These are phyloP conservation scores for Cytospora schulzeri DNA, from an alignment of 2,329 filamentous ascomycete species.

Conservation along the genomic window DNA sequence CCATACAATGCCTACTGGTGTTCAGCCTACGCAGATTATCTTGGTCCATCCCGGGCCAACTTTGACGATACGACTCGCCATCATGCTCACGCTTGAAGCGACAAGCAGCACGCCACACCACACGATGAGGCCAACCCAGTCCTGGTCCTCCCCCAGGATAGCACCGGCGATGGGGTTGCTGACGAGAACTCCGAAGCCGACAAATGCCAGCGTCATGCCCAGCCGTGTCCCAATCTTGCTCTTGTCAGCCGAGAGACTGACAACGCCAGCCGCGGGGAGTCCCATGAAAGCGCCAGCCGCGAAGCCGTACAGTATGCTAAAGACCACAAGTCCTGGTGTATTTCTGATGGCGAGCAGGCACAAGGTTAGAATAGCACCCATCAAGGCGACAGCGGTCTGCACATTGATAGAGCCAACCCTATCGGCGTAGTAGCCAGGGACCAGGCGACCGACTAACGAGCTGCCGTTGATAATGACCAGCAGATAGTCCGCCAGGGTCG, in stretches of 20 bases:
- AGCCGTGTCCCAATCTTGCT: conserved; percentile 42
- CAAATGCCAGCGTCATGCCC: conserved; percentile 42
- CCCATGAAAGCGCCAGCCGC: conserved; percentile 47
- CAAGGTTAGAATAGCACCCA: conserved; percentile 41
- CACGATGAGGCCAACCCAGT: conserved; percentile 11
- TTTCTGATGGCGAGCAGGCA: conserved; percentile 42
- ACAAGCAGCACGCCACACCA: conserved; percentile 7
- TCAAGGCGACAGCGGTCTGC: conserved; percentile 37
- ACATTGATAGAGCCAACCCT: conserved; percentile 45
- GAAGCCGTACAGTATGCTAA: conserved; percentile 46
- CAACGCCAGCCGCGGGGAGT: conserved; percentile 43
- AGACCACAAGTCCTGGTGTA: conserved; percentile 42
- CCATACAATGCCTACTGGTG: no score
- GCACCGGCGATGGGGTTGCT: conserved; percentile 54
- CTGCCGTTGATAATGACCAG: conserved; percentile 47
- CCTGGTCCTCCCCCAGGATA: conserved; percentile 36
- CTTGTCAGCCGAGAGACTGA: conserved; percentile 41
- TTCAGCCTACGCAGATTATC: background rate
- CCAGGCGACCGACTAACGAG: conserved; percentile 47
- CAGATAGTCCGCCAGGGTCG: conserved; percentile 42
- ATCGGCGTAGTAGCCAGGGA: conserved; percentile 48
- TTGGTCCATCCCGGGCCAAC: conserved; percentile 5
- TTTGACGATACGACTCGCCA: conserved; percentile 8
- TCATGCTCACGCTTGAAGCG: conserved; percentile 2
- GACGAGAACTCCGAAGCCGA: conserved; percentile 53